Evolutionary conservation across 2,329 filamentous ascomycete species (phyloP).

Genomic region (Beauveria sp.): DNA sequence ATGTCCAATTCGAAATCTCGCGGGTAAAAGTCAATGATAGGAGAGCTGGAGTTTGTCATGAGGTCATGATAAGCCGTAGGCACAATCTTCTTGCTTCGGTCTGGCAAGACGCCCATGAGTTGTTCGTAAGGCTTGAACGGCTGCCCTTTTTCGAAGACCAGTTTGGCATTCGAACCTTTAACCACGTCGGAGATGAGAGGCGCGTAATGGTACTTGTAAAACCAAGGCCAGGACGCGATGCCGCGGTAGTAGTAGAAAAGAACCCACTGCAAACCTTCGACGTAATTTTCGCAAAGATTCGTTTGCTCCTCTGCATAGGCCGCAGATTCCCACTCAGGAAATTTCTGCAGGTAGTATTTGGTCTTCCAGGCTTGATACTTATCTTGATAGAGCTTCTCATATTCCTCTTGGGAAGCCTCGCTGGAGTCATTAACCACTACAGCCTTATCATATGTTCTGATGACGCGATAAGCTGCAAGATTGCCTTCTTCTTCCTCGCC

Average conservation of each 20-base stretch:
- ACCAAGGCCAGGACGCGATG: slow-evolving; percentile 98
- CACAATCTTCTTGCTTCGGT: slow-evolving; percentile 95
- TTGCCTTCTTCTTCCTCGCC: slow-evolving; percentile 65
- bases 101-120: slow-evolving; percentile 94
- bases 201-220: slow-evolving; percentile 92
- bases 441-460: slow-evolving; percentile 87
- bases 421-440: slow-evolving; percentile 71
- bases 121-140: slow-evolving; percentile 95
- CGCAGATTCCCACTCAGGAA: slow-evolving; percentile 74
- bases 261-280: slow-evolving; percentile 96
- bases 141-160: slow-evolving; percentile 89
- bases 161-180: slow-evolving; percentile 76
- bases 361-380: slow-evolving; percentile 94
- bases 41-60: slow-evolving; percentile 85
- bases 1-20: slow-evolving; percentile 96
- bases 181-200: slow-evolving; percentile 96
- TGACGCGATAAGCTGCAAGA: slow-evolving; percentile 74
- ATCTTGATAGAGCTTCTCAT: slow-evolving; percentile 78
- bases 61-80: slow-evolving; percentile 79
- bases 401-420: slow-evolving; percentile 70
- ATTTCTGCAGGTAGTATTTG: slow-evolving; percentile 85
- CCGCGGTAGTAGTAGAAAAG: slow-evolving; percentile 96
- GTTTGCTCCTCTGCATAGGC: slow-evolving; percentile 69
- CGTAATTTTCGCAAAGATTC: slow-evolving; percentile 88
- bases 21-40: slow-evolving; percentile 97